Evolutionary conservation across 1,284 basidiomycete species (phyloP).

Genomic region (Ceratorhiza oryzae-sativae): DNA sequence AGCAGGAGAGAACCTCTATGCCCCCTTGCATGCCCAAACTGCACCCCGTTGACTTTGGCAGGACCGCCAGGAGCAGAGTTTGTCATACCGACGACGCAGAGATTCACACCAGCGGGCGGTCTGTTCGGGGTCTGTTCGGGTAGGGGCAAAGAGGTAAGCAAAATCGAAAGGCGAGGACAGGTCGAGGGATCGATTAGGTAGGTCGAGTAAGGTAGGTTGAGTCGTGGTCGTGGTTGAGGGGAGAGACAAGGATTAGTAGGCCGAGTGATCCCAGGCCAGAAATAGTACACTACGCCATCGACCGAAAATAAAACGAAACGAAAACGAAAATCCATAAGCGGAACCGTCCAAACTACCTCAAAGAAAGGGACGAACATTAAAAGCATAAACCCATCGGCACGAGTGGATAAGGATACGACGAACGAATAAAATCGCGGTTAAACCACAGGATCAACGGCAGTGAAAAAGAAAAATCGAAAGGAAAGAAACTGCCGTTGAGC

Average conservation of each 20-base stretch:
- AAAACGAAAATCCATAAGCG: slow-evolving; percentile 4
- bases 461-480: no score
- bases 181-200: background rate
- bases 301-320: background rate
- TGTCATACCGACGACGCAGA: slow-evolving; percentile 9
- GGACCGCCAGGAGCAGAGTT: background rate
- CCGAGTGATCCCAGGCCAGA: background rate
- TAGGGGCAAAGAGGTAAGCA: background rate
- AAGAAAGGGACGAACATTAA: slow-evolving; percentile 1
- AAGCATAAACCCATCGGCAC: background rate
- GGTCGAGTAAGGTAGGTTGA: background rate
- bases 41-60: background rate
- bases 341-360: background rate
- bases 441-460: background rate
- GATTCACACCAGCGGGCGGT: slow-evolving; percentile 11
- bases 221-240: background rate
- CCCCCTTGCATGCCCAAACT: background rate
- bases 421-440: no score
- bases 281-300: background rate
- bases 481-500: background rate
- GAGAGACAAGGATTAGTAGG: background rate
- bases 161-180: background rate
- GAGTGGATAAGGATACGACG: slow-evolving; percentile 8
- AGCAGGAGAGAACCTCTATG: slow-evolving; percentile 10
- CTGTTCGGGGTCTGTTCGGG: background rate